A percentile compares a stretch with the other conserved stretches of the same genome.
Conservation (phyloP, 768 basidiomycete genomes). For the Calocera viscosa region DNA sequence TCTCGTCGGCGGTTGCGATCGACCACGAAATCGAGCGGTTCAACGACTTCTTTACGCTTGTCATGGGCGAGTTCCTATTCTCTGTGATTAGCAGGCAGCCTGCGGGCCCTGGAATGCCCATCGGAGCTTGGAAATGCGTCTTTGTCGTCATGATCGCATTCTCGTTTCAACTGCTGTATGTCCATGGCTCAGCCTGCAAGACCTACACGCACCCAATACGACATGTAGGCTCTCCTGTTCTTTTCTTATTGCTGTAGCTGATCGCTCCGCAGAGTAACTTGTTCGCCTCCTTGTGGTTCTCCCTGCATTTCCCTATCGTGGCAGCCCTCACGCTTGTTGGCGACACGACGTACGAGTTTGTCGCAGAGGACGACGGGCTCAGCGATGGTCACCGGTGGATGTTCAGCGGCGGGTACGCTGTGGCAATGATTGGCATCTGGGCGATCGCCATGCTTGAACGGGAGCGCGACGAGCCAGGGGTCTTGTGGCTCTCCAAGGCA, state of each 20-base stretch:
- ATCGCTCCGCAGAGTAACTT: not conserved
- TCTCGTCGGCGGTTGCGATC: slow-evolving; percentile 8
- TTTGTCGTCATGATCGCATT: slow-evolving; percentile 9
- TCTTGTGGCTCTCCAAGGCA: not conserved
- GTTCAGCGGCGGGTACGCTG: slow-evolving; percentile 2
- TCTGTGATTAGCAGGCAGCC: slow-evolving; percentile 8
- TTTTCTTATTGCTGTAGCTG: not conserved
- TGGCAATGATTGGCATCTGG: not conserved
- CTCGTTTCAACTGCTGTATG: slow-evolving; percentile 11
- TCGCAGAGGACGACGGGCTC: not conserved
- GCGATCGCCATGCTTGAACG: not conserved
- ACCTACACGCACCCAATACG: slow-evolving; percentile 9
- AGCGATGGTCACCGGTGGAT: not conserved
- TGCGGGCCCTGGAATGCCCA: slow-evolving; percentile 4
- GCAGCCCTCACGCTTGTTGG: not conserved
- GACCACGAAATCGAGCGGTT: slow-evolving; percentile 11
- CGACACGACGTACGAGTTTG: slow-evolving; percentile 2
- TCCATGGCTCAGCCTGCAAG: slow-evolving; percentile 2
- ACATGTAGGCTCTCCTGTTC: not conserved
- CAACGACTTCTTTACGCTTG: slow-evolving; percentile 11
- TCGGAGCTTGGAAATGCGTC: not conserved
- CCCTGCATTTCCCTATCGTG: not conserved
- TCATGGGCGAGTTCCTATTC: slow-evolving; percentile 11
- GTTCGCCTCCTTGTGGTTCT: not conserved
- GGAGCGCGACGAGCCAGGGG: not conserved